Percentiles rank a stretch among this genome's conserved stretches.
Conservation (phyloP, 2,329 filamentous ascomycete species). For the Colletotrichum costaricense region DNA sequence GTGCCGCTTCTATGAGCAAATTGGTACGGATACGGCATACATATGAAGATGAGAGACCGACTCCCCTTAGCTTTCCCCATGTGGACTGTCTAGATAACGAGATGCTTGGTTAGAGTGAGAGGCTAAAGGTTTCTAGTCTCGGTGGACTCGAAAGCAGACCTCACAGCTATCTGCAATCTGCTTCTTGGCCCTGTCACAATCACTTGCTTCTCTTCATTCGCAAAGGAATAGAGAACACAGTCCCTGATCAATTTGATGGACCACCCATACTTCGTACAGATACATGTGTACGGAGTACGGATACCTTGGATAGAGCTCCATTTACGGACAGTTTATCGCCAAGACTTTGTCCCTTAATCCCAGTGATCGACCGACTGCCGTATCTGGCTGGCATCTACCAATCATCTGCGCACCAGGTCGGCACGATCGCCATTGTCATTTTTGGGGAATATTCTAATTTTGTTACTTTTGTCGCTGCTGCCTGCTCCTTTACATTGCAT, state of each 20-base stretch:
- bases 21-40: neutral
- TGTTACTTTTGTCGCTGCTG: neutral
- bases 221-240: too few relatives aligned
- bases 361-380: constrained; percentile 25
- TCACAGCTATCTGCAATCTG: neutral
- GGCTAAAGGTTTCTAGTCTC: neutral
- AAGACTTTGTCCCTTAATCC: constrained; percentile 20
- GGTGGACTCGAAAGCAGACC: neutral
- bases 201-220: too few relatives aligned
- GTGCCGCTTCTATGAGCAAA: neutral
- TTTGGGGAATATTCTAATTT: neutral
- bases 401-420: constrained; percentile 3
- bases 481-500: constrained; percentile 6
- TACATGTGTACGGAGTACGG: neutral
- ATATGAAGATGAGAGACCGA: neutral
- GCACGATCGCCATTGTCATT: neutral
- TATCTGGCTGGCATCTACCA: constrained; percentile 7
- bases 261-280: neutral
- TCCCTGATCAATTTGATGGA: too few relatives aligned
- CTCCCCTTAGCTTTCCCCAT: neutral
- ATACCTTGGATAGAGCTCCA: neutral
- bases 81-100: neutral
- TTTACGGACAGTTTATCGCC: constrained; percentile 5
- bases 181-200: neutral
- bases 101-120: neutral